Base-by-base conservation (phyloP, 768 basidiomycete genomes). In the Auricularia heimuer region DNA sequence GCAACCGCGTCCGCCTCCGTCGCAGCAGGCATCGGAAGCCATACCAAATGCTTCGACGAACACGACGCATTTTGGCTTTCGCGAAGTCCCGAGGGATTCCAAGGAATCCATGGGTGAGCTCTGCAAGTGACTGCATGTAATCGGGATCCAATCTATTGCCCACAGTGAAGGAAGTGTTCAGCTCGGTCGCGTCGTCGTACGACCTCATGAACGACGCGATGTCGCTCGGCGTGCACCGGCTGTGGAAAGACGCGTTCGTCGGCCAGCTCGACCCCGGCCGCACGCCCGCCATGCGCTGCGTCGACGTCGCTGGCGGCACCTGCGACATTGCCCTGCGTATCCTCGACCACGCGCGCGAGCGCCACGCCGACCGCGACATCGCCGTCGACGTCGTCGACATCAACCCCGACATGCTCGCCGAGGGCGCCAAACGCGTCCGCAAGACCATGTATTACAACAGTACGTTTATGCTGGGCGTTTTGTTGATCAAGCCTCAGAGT, bases 161-260 rank as follows among this genome's bases (percentile, higher is more conserved):
- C 51, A 79, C 34, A 60, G 97, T 99, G 67, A 92, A 91, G 71
- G 84, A 83, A 68, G 95, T 99, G 62, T 99, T 99, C 77, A 87
- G 92, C 72, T 96, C 92, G 6, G 97, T 99, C 65, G 94, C 97
- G 54, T 89, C 92, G 42, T 89, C 84, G 56, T 99, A 99, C 77
- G 97, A 98, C 76, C 75, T 98, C 51, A 97, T 99, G 96, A 99
- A 99, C 80, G 97, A 98, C 73, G 92, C 94, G n/a, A 91, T 94
- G 75, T 98, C 97, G 3, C 77, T 98, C 67, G 97, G 97, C 42
- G 88, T 98, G 10, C 97, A 98, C 73, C 83, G 97, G 63, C 78
- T 99, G 29, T 99, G 97, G 97, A 99, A 98, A 77, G 94, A 98
- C 74, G 81, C 86, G 18, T 91, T 92, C 72, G 87, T 98, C 34